A percentile compares a stretch with the other conserved stretches of the same genome.
Evolutionary conservation across 345 rosid genomes (phyloP).

Genomic region (Orychophragmus violaceus): DNA sequence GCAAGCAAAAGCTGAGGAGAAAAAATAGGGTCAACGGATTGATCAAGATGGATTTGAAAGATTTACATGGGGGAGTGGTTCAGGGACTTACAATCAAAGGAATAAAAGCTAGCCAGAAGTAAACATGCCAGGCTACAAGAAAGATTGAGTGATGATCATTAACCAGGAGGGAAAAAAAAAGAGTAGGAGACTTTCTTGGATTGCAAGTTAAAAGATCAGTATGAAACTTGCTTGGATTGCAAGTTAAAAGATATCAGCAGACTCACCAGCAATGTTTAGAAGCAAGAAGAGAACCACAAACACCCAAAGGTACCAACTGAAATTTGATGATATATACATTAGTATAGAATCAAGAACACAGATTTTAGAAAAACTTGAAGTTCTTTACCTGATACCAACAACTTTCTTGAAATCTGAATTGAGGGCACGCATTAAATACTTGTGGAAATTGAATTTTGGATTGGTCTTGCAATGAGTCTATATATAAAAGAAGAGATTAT

Average conservation of each 20-base stretch:
- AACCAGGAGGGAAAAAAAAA: background rate
- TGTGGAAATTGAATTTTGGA: conserved; percentile 75
- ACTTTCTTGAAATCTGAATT: conserved; percentile 95
- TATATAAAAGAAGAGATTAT: background rate
- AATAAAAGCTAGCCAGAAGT: conserved; percentile 71
- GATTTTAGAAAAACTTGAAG: background rate
- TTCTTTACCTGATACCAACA: conserved; percentile 72
- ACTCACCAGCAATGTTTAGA: conserved; percentile 58
- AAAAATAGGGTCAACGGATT: background rate
- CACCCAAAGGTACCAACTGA: conserved; percentile 95
- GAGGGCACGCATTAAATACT: conserved; percentile 77
- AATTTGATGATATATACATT: conserved; percentile 9
- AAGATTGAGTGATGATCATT: background rate
- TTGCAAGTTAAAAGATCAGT: background rate
- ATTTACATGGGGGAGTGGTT: background rate
- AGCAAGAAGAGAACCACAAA: conserved; percentile 71
- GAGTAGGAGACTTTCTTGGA: background rate
- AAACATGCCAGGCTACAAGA: conserved; percentile 72
- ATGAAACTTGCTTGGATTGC: background rate
- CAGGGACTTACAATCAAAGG: conserved; percentile 55
- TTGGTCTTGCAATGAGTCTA: conserved; percentile 77
- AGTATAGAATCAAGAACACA: background rate
- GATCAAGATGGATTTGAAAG: background rate
- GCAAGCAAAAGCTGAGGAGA: conserved; percentile 59
- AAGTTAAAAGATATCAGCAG: background rate